Conservation (phyloP, 805 yeast genomes). For the Wickerhamomyces alni region DNA sequence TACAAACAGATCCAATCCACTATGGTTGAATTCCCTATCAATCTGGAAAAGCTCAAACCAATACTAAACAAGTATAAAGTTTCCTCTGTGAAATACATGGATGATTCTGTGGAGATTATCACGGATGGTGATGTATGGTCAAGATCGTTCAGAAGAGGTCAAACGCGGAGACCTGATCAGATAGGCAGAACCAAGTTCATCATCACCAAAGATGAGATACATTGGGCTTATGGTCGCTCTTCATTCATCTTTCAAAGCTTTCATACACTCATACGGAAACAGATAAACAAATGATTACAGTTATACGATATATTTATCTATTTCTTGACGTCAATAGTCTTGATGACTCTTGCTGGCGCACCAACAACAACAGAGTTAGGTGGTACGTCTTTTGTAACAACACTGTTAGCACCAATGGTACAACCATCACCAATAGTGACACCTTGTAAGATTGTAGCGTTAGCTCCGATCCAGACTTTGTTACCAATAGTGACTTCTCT, state of each 20-base stretch:
- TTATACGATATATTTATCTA: too few relatives aligned
- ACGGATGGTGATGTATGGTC: constrained; percentile 22
- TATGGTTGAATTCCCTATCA: constrained; percentile 10
- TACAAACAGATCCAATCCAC: constrained; percentile 7
- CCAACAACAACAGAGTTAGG: constrained; percentile 55
- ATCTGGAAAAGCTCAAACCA: constrained; percentile 2
- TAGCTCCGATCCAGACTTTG: constrained; percentile 64
- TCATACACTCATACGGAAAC: constrained; percentile 4
- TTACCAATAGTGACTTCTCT: constrained; percentile 53
- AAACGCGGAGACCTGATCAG: constrained; percentile 1
- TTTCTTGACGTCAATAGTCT: constrained; percentile 6
- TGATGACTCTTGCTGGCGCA: constrained; percentile 48
- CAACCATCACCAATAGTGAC: constrained; percentile 57
- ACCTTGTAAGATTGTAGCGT: constrained; percentile 53
- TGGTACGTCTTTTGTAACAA: constrained; percentile 54
- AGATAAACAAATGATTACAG: neutral
- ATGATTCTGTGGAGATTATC: neutral
- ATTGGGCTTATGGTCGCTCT: constrained; percentile 15
- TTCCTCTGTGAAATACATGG: neutral
- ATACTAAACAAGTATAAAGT: constrained; percentile 1
- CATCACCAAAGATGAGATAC: constrained; percentile 7
- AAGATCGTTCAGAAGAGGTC: constrained; percentile 17
- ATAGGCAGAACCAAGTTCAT: constrained; percentile 7
- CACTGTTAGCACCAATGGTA: constrained; percentile 64
- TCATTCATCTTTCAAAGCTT: constrained; percentile 18